Evolutionary conservation across 164 flowering plant genomes (phyloP), one percentile per base, ranked within the genome.

Genomic region (Litsea cubeba): DNA sequence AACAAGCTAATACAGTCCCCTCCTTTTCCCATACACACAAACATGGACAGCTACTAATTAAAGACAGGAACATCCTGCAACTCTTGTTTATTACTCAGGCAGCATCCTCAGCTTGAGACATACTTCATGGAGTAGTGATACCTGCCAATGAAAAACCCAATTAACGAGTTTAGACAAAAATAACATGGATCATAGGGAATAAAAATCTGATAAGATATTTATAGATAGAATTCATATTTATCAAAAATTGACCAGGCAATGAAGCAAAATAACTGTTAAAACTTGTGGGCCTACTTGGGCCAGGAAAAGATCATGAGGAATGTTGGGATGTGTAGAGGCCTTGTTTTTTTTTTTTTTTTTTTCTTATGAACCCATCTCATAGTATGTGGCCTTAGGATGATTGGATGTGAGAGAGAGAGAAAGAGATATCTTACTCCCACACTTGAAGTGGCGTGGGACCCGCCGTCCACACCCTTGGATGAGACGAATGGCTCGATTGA

Each of bases 391-490:
- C 8, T 40, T 40, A 5, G 46, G 46, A 7, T 40, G 73, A 26
- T 40, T 40, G 46, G 46, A 40, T 40, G 49, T 30, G 49, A 72
- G 68, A 67, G 62, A 65, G 51, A 46, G 58, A 71, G 57, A 57
- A 40, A 49, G 28, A 58, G 68, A 74, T n/a, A n/a, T 66, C 81
- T 78, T 81, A 82, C 81, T 84, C 28, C 85, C 83, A 73, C 85
- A 80, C 73, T 79, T 82, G 81, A 70, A 82, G 78, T 84, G 83
- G 25, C 82, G 83, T 72, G 84, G 86, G 46, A 84, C 84, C 50
- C 69, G 74, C 25, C 84, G 62, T 22, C 86, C 86, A 49, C 86
- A 84, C n/a, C 83, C 80, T 73, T 80, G 70, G 54, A 82, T 66
- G 63, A 82, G 77, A 5, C 74, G 32, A 0, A 80, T 70, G 71